Base-by-base conservation (phyloP, 139 green algal genomes). In the Micractinium sp. region DNA sequence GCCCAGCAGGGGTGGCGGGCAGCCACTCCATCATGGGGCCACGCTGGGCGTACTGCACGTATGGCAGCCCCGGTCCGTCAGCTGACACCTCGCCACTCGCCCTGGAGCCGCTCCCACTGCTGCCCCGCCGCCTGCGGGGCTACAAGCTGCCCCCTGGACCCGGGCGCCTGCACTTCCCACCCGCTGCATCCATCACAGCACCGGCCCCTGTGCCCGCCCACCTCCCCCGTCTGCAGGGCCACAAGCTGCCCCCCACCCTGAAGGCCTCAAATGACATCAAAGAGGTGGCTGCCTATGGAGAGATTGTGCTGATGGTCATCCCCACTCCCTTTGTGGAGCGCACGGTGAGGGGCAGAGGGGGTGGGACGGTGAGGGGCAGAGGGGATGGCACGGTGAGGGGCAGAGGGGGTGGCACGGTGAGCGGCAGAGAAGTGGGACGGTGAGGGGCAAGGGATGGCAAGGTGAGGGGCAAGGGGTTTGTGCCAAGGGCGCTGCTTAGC, bases 281-380 rank as follows among this genome's bases (percentile, higher is more conserved):
- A 15, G 86, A 90, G 38, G 92, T 92, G 2, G 85, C 94, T 3
- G 67, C 41, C 27, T 56, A 91, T 87, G 91, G 85, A 19, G 83
- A 96, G 76, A 47, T 98, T n/a, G n/a, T 98, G 35, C 94, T 98
- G 15, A 93, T 96, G 90, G 96, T 97, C 31, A 93, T 98, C 14
- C 96, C 96, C 23, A 98, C 96, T 0, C 96, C 95, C 29, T 97
- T 96, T 89, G 90, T 98, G 27, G 94, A 85, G 35, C 20, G 31
- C 22, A 96, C 95, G 5, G 87, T 98, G 61, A 66, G 22, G 60
- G 25, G 35, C 94, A 2, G 76, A 41, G 5, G 7, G 47, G 77
- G 69, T 20, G 25, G 69, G n/a, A n/a, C n/a, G n/a, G n/a, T 81
- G 33, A 3, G 19, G 2, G 35, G 74, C n/a, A 38, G 69, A n/a